phyloP scores from a whole-genome alignment of 352 stramenopile genomes.

The Aphanomyces invadans region DNA sequence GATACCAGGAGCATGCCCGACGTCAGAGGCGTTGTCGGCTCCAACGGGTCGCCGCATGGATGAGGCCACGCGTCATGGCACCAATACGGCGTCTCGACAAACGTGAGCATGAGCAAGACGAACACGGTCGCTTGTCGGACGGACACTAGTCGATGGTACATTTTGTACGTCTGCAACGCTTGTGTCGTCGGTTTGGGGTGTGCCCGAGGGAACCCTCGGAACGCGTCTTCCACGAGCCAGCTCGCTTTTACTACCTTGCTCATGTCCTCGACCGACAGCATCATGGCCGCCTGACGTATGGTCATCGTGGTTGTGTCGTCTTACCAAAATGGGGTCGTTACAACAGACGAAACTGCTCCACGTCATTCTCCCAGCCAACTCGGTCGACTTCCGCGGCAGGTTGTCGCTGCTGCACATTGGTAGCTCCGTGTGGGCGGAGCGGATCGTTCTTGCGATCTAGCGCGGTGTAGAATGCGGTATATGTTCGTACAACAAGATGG shows the following conservation, averaged over 20 bases:
- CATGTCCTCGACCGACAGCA: neutral
- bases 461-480: too few species aligned
- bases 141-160: conserved; percentile 42
- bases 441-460: too few species aligned
- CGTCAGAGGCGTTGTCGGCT: conserved; percentile 70
- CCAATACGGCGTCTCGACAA: conserved; percentile 54
- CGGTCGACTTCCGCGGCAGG: too few species aligned
- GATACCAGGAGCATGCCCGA: conserved; percentile 73
- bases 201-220: conserved; percentile 10
- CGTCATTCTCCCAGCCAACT: too few species aligned
- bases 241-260: conserved; percentile 1
- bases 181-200: neutral
- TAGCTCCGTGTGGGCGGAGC: too few species aligned
- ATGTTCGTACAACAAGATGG: too few species aligned
- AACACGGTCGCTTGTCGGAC: conserved; percentile 40
- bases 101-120: conserved; percentile 38
- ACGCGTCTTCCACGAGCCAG: conserved; percentile 22
- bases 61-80: conserved; percentile 33
- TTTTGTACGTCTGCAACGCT: conserved; percentile 4
- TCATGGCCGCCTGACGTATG: too few species aligned
- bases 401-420: too few species aligned
- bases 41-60: conserved; percentile 61
- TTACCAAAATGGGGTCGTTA: too few species aligned
- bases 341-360: too few species aligned
- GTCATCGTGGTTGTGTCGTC: neutral